These are phyloP conservation scores for Auricularia cornea DNA, from an alignment of 768 basidiomycete genomes.

Conservation along the genomic window DNA sequence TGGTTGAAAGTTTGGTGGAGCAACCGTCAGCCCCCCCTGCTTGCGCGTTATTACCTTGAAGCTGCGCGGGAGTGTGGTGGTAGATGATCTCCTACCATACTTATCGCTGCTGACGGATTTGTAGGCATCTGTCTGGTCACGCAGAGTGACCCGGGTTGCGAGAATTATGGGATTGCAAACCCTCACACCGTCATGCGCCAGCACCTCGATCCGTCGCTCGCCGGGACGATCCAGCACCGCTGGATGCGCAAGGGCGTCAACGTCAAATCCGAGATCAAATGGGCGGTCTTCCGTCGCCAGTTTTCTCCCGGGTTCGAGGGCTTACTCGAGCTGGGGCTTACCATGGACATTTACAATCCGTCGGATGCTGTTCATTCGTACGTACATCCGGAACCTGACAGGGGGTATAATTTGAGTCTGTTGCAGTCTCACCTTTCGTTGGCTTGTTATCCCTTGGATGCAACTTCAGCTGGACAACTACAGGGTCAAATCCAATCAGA, in stretches of 20 bases:
- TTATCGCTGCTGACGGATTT: too few relatives aligned
- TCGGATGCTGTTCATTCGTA: not conserved
- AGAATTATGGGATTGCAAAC: constrained; percentile 41
- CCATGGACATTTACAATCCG: constrained; percentile 10
- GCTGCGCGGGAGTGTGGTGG: too few relatives aligned
- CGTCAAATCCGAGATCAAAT: constrained; percentile 34
- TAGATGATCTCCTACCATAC: too few relatives aligned
- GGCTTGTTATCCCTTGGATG: constrained; percentile 34
- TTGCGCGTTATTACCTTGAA: constrained; percentile 7
- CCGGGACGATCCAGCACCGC: constrained; percentile 32
- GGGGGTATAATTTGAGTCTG: not conserved
- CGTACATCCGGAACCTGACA: not conserved
- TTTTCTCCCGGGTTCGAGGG: constrained; percentile 31
- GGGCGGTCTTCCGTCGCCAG: constrained; percentile 21
- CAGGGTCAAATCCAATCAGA: constrained; percentile 15
- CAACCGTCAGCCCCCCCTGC: constrained; percentile 10
- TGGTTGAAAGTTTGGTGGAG: constrained; percentile 17
- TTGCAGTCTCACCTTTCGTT: constrained; percentile 31
- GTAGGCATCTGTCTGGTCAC: constrained; percentile 29
- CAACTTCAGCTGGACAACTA: constrained; percentile 31
- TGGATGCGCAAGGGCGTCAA: constrained; percentile 32
- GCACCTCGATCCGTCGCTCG: constrained; percentile 29
- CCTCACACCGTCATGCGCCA: constrained; percentile 33
- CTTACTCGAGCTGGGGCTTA: constrained; percentile 24
- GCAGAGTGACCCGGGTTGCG: constrained; percentile 35